These are phyloP conservation scores for Saturnispora saitoi DNA, from an alignment of 805 yeast species.

Conservation along the genomic window DNA sequence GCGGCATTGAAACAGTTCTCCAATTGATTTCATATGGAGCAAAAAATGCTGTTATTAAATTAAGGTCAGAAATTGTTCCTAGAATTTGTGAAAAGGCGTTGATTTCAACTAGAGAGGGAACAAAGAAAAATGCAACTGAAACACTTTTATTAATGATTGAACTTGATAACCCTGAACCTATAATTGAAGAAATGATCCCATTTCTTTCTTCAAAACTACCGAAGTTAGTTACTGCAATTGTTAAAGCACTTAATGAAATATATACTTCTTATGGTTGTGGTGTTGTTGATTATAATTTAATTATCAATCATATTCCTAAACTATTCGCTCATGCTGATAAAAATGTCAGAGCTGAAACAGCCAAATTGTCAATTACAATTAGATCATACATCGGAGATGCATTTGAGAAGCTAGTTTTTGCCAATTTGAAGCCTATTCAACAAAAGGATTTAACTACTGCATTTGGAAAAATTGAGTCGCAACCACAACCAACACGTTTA, in stretches of 20 bases:
- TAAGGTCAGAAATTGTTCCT: conserved; percentile 37
- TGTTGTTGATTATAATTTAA: conserved; percentile 47
- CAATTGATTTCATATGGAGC: conserved; percentile 54
- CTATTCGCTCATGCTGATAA: conserved; percentile 80
- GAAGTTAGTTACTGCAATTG: conserved; percentile 65
- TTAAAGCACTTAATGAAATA: conserved; percentile 47
- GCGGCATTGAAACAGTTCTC: conserved; percentile 52
- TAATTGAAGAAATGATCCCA: conserved; percentile 61
- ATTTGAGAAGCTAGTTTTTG: conserved; percentile 50
- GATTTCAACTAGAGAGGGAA: conserved; percentile 64
- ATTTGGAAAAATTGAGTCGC: conserved; percentile 42
- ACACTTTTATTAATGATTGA: conserved; percentile 58
- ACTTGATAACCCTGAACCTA: conserved; percentile 53
- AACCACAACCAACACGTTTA: conserved; percentile 46
- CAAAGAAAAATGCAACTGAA: conserved; percentile 57
- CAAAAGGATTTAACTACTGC: conserved; percentile 71
- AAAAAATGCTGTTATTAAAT: conserved; percentile 30
- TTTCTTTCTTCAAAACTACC: conserved; percentile 58
- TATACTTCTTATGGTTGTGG: conserved; percentile 56
- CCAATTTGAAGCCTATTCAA: conserved; percentile 82
- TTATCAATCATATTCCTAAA: conserved; percentile 51
- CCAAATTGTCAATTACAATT: conserved; percentile 56
- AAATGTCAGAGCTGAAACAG: conserved; percentile 75
- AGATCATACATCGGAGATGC: conserved; percentile 67
- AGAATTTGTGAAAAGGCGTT: conserved; percentile 76